Percentiles rank a stretch among this genome's conserved stretches.
Conservation (phyloP, 1,284 basidiomycete species). For the Wallemia hederae region DNA sequence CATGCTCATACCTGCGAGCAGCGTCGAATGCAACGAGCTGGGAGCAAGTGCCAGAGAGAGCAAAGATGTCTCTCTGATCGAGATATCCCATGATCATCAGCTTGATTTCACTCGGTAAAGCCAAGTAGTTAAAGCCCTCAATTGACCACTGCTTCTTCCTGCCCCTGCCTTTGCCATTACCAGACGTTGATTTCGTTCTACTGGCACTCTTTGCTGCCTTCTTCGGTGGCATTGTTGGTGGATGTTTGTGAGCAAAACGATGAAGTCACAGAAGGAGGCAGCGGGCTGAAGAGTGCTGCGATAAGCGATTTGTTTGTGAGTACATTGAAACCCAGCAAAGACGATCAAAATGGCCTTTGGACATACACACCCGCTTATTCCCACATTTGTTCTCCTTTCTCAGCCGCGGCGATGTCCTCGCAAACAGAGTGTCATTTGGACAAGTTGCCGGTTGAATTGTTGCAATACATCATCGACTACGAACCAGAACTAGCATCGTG, state of each 20-base stretch:
- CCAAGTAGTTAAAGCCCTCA: not conserved
- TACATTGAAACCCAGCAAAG: too few species aligned
- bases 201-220: not conserved
- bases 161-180: not conserved
- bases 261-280: not conserved
- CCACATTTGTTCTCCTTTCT: not conserved
- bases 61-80: too few species aligned
- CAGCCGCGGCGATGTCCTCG: not conserved
- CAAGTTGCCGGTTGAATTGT: not conserved
- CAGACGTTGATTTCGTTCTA: not conserved
- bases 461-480: not conserved
- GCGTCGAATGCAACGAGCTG: too few species aligned
- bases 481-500: not conserved
- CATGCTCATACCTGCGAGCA: too few species aligned
- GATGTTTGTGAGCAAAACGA: not conserved
- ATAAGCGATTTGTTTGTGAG: too few species aligned
- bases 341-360: too few species aligned
- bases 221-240: not conserved
- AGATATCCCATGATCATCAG: too few species aligned
- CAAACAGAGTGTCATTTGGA: not conserved
- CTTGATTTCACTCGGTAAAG: too few species aligned
- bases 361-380: too few species aligned
- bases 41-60: too few species aligned
- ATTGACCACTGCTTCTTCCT: not conserved
- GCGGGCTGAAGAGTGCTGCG: too few species aligned